Conservation (phyloP, 1,139 yeast species). For the Pichia sp. region DNA sequence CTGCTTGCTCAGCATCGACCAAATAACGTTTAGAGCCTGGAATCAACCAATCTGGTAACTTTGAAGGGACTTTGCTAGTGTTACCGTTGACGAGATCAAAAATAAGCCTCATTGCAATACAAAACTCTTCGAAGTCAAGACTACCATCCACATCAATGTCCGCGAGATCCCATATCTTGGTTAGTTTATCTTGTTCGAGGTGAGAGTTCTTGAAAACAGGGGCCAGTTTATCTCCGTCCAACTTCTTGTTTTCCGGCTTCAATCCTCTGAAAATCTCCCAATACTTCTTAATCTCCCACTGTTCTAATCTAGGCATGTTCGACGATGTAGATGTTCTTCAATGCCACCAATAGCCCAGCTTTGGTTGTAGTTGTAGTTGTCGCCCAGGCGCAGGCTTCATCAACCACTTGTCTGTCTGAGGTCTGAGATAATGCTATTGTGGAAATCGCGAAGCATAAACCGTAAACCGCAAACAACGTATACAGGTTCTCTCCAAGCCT, state of each 20-base stretch:
- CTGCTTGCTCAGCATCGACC: constrained; percentile 72
- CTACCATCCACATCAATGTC: constrained; percentile 91
- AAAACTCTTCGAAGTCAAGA: constrained; percentile 94
- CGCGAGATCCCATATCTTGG: constrained; percentile 83
- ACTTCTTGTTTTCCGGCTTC: constrained; percentile 68
- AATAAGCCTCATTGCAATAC: constrained; percentile 92
- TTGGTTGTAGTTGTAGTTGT: background rate
- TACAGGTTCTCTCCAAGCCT: too few relatives aligned
- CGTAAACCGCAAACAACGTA: too few relatives aligned
- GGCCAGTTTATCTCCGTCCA: constrained; percentile 79
- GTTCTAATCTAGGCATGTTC: constrained; percentile 59
- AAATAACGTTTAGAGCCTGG: constrained; percentile 85
- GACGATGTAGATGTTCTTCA: background rate
- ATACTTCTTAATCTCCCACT: constrained; percentile 91
- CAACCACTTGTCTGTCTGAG: too few relatives aligned
- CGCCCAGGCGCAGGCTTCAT: too few relatives aligned
- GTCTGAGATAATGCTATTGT: too few relatives aligned
- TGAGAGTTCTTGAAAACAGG: constrained; percentile 87
- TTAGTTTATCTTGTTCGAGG: constrained; percentile 65
- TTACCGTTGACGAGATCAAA: constrained; percentile 86
- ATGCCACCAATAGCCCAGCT: background rate
- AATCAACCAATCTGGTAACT: constrained; percentile 83
- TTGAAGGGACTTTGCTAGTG: constrained; percentile 52
- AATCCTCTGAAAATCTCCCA: constrained; percentile 96
- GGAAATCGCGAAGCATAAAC: too few relatives aligned